These are phyloP conservation scores for Sarocladium brachiariae DNA, from an alignment of 2,329 filamentous ascomycete species.

Conservation along the genomic window DNA sequence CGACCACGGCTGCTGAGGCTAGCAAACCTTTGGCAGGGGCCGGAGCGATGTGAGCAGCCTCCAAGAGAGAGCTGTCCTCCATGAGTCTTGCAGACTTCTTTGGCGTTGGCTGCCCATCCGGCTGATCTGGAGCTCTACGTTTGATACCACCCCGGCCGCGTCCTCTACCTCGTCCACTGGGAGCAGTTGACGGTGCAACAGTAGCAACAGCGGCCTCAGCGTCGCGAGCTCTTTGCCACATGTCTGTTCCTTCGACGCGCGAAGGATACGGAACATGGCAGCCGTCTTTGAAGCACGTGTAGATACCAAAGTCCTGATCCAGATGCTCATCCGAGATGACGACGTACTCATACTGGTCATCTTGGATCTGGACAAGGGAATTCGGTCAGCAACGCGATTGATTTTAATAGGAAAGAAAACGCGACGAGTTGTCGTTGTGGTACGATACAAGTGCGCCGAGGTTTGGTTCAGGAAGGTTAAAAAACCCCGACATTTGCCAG, in stretches of 20 bases:
- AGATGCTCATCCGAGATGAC: constrained; percentile 37
- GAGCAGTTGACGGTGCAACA: constrained; percentile 24
- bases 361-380: constrained; percentile 25
- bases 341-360: constrained; percentile 39
- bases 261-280: constrained; percentile 39
- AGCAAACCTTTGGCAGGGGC: constrained; percentile 32
- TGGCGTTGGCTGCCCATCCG: constrained; percentile 40
- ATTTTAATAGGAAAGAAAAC: not conserved
- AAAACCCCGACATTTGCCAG: no score
- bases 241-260: constrained; percentile 34
- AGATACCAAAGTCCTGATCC: constrained; percentile 35
- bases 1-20: constrained; percentile 30
- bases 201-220: constrained; percentile 30
- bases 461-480: no score
- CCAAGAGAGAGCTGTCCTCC: constrained; percentile 21
- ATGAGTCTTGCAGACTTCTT: constrained; percentile 38
- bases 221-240: constrained; percentile 30
- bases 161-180: constrained; percentile 20
- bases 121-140: constrained; percentile 43
- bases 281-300: constrained; percentile 33
- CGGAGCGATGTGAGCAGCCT: constrained; percentile 21
- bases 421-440: no score
- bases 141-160: constrained; percentile 33
- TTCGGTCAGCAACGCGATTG: not conserved
- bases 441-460: no score